Percentiles rank a stretch among this genome's conserved stretches.
phyloP scores from a whole-genome alignment of 2,329 filamentous ascomycete genomes.

The Fonsecaea erecta region DNA sequence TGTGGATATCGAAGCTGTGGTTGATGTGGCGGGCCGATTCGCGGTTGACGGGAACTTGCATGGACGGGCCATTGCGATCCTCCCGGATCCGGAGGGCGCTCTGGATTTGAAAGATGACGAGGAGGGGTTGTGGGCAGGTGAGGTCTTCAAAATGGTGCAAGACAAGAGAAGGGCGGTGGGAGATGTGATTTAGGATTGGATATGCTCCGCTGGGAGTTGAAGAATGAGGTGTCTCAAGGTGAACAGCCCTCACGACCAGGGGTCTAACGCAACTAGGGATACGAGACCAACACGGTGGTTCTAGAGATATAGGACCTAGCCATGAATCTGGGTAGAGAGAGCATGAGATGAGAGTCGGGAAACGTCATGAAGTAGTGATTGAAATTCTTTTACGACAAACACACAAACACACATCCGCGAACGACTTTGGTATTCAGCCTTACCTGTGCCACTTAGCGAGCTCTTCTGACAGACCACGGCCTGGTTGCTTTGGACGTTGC shows the following conservation, averaged over 20 bases:
- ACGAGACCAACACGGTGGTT: neutral
- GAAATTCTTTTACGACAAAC: too few species aligned
- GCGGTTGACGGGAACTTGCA: slow-evolving; percentile 19
- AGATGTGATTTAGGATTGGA: slow-evolving; percentile 5
- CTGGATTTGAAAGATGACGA: slow-evolving; percentile 18
- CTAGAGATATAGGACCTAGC: neutral
- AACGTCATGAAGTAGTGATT: too few species aligned
- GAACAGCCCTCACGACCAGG: neutral
- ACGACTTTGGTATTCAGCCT: too few species aligned
- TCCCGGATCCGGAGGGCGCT: slow-evolving; percentile 4
- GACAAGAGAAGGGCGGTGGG: slow-evolving; percentile 11
- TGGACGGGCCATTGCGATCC: slow-evolving; percentile 4
- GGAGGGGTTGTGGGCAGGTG: slow-evolving; percentile 13
- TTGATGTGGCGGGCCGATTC: slow-evolving; percentile 13
- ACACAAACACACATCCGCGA: too few species aligned
- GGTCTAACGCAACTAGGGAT: neutral
- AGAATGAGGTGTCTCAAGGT: neutral
- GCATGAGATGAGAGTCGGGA: too few species aligned
- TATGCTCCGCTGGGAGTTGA: neutral
- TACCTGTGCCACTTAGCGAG: too few species aligned
- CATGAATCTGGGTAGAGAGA: too few species aligned
- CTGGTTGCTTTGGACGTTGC: too few species aligned
- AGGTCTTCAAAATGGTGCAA: slow-evolving; percentile 10
- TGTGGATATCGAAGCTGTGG: slow-evolving; percentile 15
- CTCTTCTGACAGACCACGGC: too few species aligned